Percentiles rank a stretch among this genome's conserved stretches.
These are phyloP conservation scores for Didymella keratinophila DNA, from an alignment of 2,329 filamentous ascomycete species.

Conservation along the genomic window DNA sequence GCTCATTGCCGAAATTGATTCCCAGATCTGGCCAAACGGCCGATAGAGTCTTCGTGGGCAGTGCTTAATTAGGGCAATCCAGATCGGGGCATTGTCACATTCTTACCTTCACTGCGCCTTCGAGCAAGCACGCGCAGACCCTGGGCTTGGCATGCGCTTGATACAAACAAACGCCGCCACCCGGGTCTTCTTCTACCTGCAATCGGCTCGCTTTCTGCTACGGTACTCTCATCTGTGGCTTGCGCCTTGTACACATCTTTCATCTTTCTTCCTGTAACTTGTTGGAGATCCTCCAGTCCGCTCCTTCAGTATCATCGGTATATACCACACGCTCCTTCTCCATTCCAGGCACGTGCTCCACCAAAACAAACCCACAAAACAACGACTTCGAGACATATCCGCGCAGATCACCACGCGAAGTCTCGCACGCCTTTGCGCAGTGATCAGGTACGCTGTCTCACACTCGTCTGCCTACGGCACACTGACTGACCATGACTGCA, in stretches of 20 bases:
- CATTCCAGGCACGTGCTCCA: conserved; percentile 28
- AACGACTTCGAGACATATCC: conserved; percentile 4
- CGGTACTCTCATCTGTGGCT: conserved; percentile 19
- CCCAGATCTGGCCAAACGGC: conserved; percentile 7
- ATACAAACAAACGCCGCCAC: conserved; percentile 32
- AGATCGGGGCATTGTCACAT: conserved; percentile 23
- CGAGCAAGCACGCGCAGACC: conserved; percentile 27
- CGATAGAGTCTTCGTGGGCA: conserved; percentile 10
- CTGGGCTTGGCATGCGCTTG: conserved; percentile 33
- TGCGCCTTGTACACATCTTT: conserved; percentile 20
- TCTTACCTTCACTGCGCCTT: conserved; percentile 32
- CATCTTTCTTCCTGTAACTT: conserved; percentile 30
- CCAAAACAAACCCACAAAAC: conserved; percentile 21
- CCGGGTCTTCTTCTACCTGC: conserved; percentile 12
- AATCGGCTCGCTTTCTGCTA: conserved; percentile 27
- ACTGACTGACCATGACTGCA: conserved; percentile 21
- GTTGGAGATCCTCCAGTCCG: conserved; percentile 44
- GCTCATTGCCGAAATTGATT: conserved; percentile 6
- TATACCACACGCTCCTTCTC: conserved; percentile 30
- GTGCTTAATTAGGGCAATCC: conserved; percentile 11
- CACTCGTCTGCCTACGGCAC: not conserved
- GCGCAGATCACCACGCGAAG: conserved; percentile 13
- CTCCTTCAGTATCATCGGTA: conserved; percentile 42
- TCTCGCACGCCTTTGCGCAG: conserved; percentile 3
- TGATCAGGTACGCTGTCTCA: conserved; percentile 20